Evolutionary conservation across 2,329 filamentous ascomycete genomes (phyloP), one percentile per base, ranked within the genome.

Genomic region (Sarocladiaceae sp.): DNA sequence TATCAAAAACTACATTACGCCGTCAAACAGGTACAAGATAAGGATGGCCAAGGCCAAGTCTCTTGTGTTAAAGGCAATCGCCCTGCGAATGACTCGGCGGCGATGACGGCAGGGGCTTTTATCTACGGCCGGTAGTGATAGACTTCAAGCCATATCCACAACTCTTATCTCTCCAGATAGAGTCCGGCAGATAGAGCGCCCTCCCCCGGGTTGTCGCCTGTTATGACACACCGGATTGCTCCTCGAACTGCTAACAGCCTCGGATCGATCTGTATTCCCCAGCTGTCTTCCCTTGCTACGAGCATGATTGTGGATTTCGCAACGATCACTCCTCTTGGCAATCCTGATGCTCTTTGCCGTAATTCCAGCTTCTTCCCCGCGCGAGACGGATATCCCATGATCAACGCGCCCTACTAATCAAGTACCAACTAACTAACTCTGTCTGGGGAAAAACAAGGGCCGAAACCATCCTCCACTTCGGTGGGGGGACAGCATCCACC

Each of bases 141-240:
- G 13, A 29, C 9, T 7, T 29, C 9, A 7, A 29, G 7, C 7
- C 26, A 29, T 13, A 29, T 29, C 9, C 26, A n/a, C n/a, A n/a
- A n/a, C 16, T 9, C 34, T 39, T 39, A 39, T 39, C 34, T 39
- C 21, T 39, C 11, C 19, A 39, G 34, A 39, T 39, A 26, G 34
- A 12, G 9, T 7, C 6, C 20, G 34, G 34, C 20, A 39, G 19
- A 24, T 39, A 16, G 3, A 26, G 15, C 15, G 19, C 13, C 20
- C 21, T 9, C 31, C 33, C 16, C 33, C 33, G 21, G 33, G 16
- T 20, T 5, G 6, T 19, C 15, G 33, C 18, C 33, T 20, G 18
- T 35, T 18, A 19, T 35, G 33, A 35, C 33, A 18, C 4, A 6
- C 16, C 5, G 16, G 5, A 35, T 19, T n/a, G n/a, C n/a, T n/a